phyloP scores from a whole-genome alignment of 2,329 filamentous ascomycete species.

The Penicillium decumbens region DNA sequence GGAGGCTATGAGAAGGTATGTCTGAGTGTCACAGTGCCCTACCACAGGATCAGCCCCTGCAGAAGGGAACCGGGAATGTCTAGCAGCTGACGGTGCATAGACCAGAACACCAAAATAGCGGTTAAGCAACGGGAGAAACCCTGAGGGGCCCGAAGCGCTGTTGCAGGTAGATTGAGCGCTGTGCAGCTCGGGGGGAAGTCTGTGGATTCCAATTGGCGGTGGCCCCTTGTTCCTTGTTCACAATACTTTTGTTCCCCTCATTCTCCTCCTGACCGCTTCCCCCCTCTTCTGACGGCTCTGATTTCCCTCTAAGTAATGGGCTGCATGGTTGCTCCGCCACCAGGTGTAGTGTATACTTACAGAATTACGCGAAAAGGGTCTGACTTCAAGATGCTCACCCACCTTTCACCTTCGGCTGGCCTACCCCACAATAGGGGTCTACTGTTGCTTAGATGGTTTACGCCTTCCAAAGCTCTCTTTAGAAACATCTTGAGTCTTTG shows the following conservation, averaged over 20 bases:
- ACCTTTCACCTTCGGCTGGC: too few species aligned
- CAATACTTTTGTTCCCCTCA: neutral
- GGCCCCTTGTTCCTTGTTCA: neutral
- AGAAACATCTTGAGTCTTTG: too few species aligned
- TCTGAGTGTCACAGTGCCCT: slow-evolving; percentile 13
- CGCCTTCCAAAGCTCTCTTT: too few species aligned
- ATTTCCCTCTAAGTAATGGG: neutral
- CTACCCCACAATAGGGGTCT: too few species aligned
- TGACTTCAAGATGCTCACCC: too few species aligned
- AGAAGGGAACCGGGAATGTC: slow-evolving; percentile 1
- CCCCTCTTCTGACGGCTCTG: neutral
- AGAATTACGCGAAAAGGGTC: too few species aligned
- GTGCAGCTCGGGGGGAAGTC: neutral
- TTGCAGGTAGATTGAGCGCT: neutral
- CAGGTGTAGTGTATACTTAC: neutral
- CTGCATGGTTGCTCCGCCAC: slow-evolving; percentile 9
- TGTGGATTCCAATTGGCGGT: neutral
- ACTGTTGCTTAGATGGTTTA: too few species aligned
- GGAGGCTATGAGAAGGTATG: slow-evolving; percentile 9
- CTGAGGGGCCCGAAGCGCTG: neutral
- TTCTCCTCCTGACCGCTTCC: slow-evolving; percentile 14
- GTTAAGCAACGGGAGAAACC: neutral
- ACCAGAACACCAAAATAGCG: neutral
- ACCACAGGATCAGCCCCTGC: slow-evolving; percentile 20
- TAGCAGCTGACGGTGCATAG: neutral